phyloP scores from a whole-genome alignment of 1,139 yeast species.

The Hemisphaericaspora xylofermentans region DNA sequence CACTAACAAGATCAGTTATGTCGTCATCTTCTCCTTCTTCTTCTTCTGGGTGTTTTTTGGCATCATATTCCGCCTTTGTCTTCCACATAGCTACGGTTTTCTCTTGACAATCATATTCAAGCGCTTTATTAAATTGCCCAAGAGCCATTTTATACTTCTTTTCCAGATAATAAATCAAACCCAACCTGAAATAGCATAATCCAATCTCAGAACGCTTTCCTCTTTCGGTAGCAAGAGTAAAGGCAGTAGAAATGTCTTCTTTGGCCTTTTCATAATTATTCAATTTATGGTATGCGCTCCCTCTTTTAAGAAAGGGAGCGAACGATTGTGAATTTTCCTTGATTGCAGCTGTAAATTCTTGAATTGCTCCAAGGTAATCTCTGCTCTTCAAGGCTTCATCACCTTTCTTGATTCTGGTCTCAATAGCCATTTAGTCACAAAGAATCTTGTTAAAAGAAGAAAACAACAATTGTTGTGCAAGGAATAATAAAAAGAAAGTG shows the following conservation, averaged over 20 bases:
- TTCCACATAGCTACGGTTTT: constrained; percentile 53
- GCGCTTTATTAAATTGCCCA: constrained; percentile 49
- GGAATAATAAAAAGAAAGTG: no score
- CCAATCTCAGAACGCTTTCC: constrained; percentile 57
- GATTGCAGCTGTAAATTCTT: constrained; percentile 30
- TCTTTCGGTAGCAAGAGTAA: constrained; percentile 49
- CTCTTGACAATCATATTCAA: constrained; percentile 46
- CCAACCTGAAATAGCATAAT: constrained; percentile 59
- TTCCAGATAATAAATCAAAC: constrained; percentile 47
- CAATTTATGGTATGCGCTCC: constrained; percentile 57
- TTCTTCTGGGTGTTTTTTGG: constrained; percentile 23
- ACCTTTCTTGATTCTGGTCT: constrained; percentile 35
- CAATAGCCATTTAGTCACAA: constrained; percentile 46
- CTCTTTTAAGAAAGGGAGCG: constrained; percentile 51
- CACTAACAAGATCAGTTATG: background rate
- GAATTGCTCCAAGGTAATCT: constrained; percentile 40
- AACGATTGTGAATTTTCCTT: constrained; percentile 48
- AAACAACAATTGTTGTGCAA: no score
- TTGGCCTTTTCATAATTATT: constrained; percentile 51
- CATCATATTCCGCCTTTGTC: constrained; percentile 40
- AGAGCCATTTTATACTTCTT: constrained; percentile 50
- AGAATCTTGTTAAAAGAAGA: no score
- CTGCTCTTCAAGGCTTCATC: constrained; percentile 28
- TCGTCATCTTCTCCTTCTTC: constrained; percentile 11
- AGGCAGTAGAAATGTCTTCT: constrained; percentile 54